A percentile compares a stretch with the other conserved stretches of the same genome.
Conservation (phyloP, 2,329 filamentous ascomycete species). For the Claviceps sorghi region DNA sequence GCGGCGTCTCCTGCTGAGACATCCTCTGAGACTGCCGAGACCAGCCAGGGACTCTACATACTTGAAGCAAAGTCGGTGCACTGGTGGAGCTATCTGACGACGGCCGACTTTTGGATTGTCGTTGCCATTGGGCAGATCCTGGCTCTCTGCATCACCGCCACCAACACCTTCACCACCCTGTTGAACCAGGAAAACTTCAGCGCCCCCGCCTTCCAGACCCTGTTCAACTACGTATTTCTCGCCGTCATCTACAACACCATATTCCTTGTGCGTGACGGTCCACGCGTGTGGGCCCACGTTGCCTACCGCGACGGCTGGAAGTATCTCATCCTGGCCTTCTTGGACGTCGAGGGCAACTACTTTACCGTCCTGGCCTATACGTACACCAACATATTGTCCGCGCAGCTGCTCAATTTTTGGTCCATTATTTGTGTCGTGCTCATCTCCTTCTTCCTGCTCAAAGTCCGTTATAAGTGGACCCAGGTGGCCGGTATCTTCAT, state of each 20-base stretch:
- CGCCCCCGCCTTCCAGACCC: conserved; percentile 87
- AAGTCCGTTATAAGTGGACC: conserved; percentile 75
- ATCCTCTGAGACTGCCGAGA: conserved; percentile 19
- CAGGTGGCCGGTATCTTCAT: conserved; percentile 80
- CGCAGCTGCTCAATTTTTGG: conserved; percentile 97
- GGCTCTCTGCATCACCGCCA: conserved; percentile 78
- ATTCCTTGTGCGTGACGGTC: conserved; percentile 67
- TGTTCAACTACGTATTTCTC: conserved; percentile 87
- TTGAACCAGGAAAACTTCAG: conserved; percentile 52
- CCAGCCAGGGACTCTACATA: conserved; percentile 36
- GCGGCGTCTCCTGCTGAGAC: conserved; percentile 5
- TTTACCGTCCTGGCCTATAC: conserved; percentile 91
- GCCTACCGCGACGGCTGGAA: conserved; percentile 69
- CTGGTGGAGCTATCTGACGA: conserved; percentile 65
- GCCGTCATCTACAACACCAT: conserved; percentile 67
- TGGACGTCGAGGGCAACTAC: conserved; percentile 95
- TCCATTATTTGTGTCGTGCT: conserved; percentile 85
- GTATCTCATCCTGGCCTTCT: conserved; percentile 81
- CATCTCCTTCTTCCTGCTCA: conserved; percentile 67
- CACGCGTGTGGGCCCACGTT: conserved; percentile 51
- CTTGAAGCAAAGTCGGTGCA: conserved; percentile 38
- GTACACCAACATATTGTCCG: conserved; percentile 81
- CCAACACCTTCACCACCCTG: conserved; percentile 77
- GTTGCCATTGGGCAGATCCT: conserved; percentile 70
- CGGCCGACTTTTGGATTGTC: conserved; percentile 77